A percentile compares a stretch with the other conserved stretches of the same genome.
These are phyloP conservation scores for Trametes elegans DNA, from an alignment of 768 basidiomycete genomes.

Conservation along the genomic window DNA sequence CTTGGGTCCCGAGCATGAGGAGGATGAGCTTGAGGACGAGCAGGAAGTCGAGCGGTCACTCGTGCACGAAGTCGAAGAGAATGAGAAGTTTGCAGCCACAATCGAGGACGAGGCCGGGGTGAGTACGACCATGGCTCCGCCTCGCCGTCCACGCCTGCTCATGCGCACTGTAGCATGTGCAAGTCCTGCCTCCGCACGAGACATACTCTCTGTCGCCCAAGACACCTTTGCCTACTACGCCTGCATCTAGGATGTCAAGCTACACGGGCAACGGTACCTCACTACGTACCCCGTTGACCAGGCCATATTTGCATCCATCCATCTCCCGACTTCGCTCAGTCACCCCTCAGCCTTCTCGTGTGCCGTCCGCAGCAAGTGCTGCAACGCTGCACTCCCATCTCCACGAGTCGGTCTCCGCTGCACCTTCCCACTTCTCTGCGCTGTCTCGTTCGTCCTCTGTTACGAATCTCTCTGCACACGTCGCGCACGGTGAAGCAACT, in stretches of 20 bases:
- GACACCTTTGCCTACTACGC: slow-evolving; percentile 3
- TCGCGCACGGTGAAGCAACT: slow-evolving; percentile 22
- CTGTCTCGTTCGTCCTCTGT: slow-evolving; percentile 67
- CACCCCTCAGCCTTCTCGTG: slow-evolving; percentile 46
- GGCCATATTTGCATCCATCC: slow-evolving; percentile 68
- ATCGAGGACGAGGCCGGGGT: slow-evolving; percentile 34
- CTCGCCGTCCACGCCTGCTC: slow-evolving; percentile 25
- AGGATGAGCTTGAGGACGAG: slow-evolving; percentile 44
- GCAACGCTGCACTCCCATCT: slow-evolving; percentile 44
- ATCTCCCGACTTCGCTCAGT: slow-evolving; percentile 79
- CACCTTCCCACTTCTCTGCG: slow-evolving; percentile 65
- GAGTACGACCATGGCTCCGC: slow-evolving; percentile 26
- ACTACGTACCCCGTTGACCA: slow-evolving; percentile 25
- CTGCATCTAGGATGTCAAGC: slow-evolving; percentile 2
- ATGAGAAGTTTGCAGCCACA: slow-evolving; percentile 30
- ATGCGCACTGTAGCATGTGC: slow-evolving; percentile 32
- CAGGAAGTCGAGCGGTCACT: slow-evolving; percentile 47
- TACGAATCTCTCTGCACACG: slow-evolving; percentile 42
- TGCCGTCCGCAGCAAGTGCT: slow-evolving; percentile 40
- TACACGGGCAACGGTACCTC: slow-evolving; percentile 11
- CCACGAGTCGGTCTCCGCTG: slow-evolving; percentile 47
- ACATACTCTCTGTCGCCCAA: slow-evolving; percentile 17
- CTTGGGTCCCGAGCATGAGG: slow-evolving; percentile 61
- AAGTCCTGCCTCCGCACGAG: slow-evolving; percentile 34
- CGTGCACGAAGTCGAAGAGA: slow-evolving; percentile 38